These are phyloP conservation scores for Aureobasidium zeae DNA, from an alignment of 2,329 filamentous ascomycete species.

Conservation along the genomic window DNA sequence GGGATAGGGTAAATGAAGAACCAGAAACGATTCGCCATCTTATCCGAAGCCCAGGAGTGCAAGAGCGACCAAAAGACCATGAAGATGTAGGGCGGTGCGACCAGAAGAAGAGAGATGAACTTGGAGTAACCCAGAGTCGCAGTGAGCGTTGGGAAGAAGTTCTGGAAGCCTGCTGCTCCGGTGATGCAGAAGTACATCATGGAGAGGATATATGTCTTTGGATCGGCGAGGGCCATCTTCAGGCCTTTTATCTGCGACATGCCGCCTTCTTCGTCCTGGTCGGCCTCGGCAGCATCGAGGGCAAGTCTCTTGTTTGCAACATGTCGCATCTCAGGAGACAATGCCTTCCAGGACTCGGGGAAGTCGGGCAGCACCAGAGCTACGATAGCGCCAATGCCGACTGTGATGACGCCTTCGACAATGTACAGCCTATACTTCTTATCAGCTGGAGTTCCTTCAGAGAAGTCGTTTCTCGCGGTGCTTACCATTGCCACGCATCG, in stretches of 20 bases:
- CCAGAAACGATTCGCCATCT: constrained; percentile 40
- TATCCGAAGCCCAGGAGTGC: constrained; percentile 40
- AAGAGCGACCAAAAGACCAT: constrained; percentile 41
- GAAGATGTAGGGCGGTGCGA: constrained; percentile 46
- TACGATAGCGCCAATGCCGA: constrained; percentile 33
- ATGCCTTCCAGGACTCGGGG: constrained; percentile 36
- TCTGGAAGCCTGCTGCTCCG: constrained; percentile 44
- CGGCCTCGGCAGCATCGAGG: constrained; percentile 42
- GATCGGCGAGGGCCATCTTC: constrained; percentile 43
- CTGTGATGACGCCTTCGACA: constrained; percentile 58
- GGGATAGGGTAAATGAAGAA: constrained; percentile 46
- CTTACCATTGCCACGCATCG: constrained; percentile 45
- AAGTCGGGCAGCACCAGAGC: constrained; percentile 27
- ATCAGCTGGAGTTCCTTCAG: not conserved
- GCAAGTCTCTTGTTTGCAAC: constrained; percentile 42
- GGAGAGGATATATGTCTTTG: constrained; percentile 42
- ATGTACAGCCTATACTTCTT: constrained; percentile 45
- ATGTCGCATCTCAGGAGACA: constrained; percentile 36
- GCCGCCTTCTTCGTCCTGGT: constrained; percentile 40
- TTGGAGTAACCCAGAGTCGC: constrained; percentile 36
- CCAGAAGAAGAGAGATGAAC: constrained; percentile 42
- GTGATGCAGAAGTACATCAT: constrained; percentile 42
- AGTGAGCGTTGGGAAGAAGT: constrained; percentile 48
- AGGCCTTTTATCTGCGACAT: constrained; percentile 42
- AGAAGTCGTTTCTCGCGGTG: not conserved